A percentile compares a stretch with the other conserved stretches of the same genome.
Conservation (phyloP, 805 yeast species). For the Candida sanyiensis region DNA sequence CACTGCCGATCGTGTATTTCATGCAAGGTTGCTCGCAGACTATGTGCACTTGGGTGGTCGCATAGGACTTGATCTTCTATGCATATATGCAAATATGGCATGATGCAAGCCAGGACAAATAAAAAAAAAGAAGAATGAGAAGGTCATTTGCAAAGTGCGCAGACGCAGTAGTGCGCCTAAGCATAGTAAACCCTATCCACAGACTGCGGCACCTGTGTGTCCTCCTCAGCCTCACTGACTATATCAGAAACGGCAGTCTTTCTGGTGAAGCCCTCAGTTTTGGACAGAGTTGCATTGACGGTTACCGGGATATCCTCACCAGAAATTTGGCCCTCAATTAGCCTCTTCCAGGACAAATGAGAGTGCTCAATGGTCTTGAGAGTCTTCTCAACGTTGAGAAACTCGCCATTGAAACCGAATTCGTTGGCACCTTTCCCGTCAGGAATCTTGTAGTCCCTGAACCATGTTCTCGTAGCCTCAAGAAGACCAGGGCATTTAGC, state of each 20-base stretch:
- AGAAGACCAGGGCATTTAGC: slow-evolving; percentile 64
- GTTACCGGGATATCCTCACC: slow-evolving; percentile 30
- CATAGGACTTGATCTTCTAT: no score
- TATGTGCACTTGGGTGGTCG: no score
- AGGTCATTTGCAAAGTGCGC: no score
- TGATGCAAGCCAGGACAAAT: no score
- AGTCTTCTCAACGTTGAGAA: slow-evolving; percentile 53
- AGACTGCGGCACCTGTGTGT: slow-evolving; percentile 35
- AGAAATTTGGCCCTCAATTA: slow-evolving; percentile 40
- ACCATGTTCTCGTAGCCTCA: slow-evolving; percentile 69
- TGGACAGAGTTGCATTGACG: slow-evolving; percentile 52
- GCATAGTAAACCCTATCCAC: slow-evolving; percentile 33
- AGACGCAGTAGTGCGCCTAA: not conserved
- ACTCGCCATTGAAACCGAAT: slow-evolving; percentile 71
- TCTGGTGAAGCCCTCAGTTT: slow-evolving; percentile 42
- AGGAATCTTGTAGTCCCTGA: slow-evolving; percentile 77
- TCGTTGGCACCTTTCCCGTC: slow-evolving; percentile 72
- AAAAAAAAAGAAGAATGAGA: no score
- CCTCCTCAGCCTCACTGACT: slow-evolving; percentile 22
- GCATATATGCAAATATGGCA: no score
- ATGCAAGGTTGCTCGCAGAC: no score
- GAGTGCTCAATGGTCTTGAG: slow-evolving; percentile 57
- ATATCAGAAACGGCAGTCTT: slow-evolving; percentile 20
- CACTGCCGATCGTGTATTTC: no score
- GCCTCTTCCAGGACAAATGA: slow-evolving; percentile 58